These are phyloP conservation scores for Hymenoscyphus infarciens DNA, from an alignment of 2,329 filamentous ascomycete genomes.

Conservation along the genomic window DNA sequence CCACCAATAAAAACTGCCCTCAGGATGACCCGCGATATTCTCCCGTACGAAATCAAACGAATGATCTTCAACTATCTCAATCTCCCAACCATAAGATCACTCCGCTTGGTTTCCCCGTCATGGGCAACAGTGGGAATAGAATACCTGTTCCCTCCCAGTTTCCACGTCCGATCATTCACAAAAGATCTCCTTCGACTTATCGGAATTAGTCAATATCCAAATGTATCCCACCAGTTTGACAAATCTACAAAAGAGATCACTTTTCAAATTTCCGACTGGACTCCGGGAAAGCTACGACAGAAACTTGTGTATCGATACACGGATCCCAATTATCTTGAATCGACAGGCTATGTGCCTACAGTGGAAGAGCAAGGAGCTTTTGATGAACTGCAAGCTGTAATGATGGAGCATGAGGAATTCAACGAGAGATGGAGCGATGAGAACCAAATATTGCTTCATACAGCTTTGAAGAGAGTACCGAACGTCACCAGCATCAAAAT, in stretches of 20 bases:
- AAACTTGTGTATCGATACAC: background rate
- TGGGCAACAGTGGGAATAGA: conserved; percentile 16
- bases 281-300: background rate
- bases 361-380: background rate
- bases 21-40: conserved; percentile 11
- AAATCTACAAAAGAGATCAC: background rate
- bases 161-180: background rate
- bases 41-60: conserved; percentile 22
- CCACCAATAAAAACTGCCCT: background rate
- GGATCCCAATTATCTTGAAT: background rate
- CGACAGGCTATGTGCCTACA: background rate
- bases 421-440: background rate
- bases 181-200: background rate
- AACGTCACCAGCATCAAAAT: background rate
- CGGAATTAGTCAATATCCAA: background rate
- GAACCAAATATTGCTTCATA: background rate
- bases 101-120: conserved; percentile 17
- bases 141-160: background rate
- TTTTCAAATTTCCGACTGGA: background rate
- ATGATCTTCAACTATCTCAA: conserved; percentile 17
- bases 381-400: background rate
- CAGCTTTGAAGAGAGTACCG: background rate
- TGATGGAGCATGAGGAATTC: background rate
- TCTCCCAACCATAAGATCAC: conserved; percentile 14
- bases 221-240: background rate